These are phyloP conservation scores for Cicer arietinum DNA, from an alignment of 306 rosid species.

Conservation along the genomic window DNA sequence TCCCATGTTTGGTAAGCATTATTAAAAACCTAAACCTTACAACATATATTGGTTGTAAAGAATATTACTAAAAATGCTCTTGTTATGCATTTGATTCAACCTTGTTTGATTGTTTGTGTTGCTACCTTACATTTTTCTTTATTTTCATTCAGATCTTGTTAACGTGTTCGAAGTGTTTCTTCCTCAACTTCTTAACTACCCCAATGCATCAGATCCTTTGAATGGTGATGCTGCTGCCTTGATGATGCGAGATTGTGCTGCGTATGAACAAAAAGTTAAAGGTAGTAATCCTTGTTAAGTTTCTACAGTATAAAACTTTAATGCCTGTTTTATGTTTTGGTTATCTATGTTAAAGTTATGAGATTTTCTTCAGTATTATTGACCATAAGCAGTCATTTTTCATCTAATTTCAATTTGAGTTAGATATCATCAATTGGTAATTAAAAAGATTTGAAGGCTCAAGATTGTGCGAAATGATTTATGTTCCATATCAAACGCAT, in stretches of 20 bases:
- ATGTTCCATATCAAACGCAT: conserved; percentile 8
- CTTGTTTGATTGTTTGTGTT: conserved; percentile 28
- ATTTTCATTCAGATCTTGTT: conserved; percentile 70
- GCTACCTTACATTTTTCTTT: conserved; percentile 22
- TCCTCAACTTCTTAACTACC: conserved; percentile 93
- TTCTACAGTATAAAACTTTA: conserved; percentile 28
- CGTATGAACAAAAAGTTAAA: conserved; percentile 81
- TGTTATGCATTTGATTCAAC: conserved; percentile 9
- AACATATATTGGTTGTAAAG: not conserved
- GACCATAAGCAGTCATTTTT: conserved; percentile 3
- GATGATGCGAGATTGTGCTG: conserved; percentile 74
- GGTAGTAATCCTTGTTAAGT: conserved; percentile 53
- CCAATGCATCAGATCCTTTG: conserved; percentile 88
- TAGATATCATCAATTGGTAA: not conserved
- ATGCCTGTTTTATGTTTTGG: conserved; percentile 18
- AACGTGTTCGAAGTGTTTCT: conserved; percentile 88
- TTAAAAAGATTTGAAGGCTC: conserved; percentile 5
- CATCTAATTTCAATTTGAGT: conserved; percentile 25
- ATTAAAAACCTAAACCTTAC: not conserved
- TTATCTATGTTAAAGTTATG: not conserved
- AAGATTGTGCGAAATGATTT: conserved; percentile 19
- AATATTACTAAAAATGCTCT: not conserved
- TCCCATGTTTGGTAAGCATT: conserved; percentile 87
- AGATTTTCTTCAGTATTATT: conserved; percentile 5
- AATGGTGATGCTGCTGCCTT: conserved; percentile 90